Percentiles rank a stretch among this genome's conserved stretches.
Conservation (phyloP, 192 early-diverging fungal species). For the Rhizophagus sp. region DNA sequence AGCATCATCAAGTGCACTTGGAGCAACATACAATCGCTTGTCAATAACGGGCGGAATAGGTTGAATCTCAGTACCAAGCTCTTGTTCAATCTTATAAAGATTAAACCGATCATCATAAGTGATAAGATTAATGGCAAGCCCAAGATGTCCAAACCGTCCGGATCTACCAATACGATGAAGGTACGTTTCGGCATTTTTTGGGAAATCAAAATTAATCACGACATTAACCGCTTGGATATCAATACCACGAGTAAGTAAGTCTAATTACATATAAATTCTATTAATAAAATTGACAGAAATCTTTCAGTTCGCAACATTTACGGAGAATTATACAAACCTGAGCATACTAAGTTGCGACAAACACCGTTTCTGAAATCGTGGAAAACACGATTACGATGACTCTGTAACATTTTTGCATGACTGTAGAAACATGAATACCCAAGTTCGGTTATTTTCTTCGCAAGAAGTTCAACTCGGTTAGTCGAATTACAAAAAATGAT, state of each 20-base stretch:
- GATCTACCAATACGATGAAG: slow-evolving; percentile 98
- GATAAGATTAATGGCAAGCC: slow-evolving; percentile 97
- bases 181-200: slow-evolving; percentile 99
- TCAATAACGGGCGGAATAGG: slow-evolving; percentile 98
- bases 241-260: slow-evolving; percentile 96
- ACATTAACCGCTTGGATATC: slow-evolving; percentile 99
- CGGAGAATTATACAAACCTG: slow-evolving; percentile 52
- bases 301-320: not conserved
- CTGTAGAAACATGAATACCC: slow-evolving; percentile 99
- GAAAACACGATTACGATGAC: slow-evolving; percentile 98
- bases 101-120: slow-evolving; percentile 98
- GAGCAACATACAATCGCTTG: slow-evolving; percentile 85
- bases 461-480: slow-evolving; percentile 96
- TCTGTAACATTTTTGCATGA: slow-evolving; percentile 97
- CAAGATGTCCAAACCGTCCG: slow-evolving; percentile 94
- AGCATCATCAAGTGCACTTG: slow-evolving; percentile 69
- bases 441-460: slow-evolving; percentile 99
- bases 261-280: slow-evolving; percentile 44
- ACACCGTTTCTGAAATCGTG: slow-evolving; percentile 99
- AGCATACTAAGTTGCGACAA: slow-evolving; percentile 96
- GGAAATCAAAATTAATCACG: slow-evolving; percentile 99
- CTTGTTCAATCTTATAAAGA: slow-evolving; percentile 97
- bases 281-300: not conserved
- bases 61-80: slow-evolving; percentile 97
- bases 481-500: slow-evolving; percentile 99